A percentile compares a stretch with the other conserved stretches of the same genome.
phyloP scores from a whole-genome alignment of 2,329 filamentous ascomycete species.

The Dactylellina haptotyla region DNA sequence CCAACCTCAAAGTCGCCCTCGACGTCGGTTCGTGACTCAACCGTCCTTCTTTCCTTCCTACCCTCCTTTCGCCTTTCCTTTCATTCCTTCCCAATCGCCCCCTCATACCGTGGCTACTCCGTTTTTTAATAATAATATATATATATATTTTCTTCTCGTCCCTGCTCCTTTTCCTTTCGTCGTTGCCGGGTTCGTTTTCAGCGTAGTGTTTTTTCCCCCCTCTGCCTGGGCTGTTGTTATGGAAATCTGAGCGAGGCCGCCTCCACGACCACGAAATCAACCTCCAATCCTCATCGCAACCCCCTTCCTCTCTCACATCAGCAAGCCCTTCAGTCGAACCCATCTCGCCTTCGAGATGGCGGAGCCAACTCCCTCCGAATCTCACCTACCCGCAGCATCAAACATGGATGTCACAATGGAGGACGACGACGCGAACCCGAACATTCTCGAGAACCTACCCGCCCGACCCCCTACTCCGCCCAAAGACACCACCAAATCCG shows the following conservation, averaged over 20 bases:
- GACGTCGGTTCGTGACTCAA: background rate
- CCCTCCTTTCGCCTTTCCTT: slow-evolving; percentile 6
- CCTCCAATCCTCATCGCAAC: background rate
- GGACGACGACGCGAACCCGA: slow-evolving; percentile 52
- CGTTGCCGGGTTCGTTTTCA: slow-evolving; percentile 8
- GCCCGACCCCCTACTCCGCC: slow-evolving; percentile 75
- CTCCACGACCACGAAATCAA: slow-evolving; percentile 8
- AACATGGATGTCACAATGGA: slow-evolving; percentile 45
- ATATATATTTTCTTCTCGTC: background rate
- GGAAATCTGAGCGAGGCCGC: slow-evolving; percentile 29
- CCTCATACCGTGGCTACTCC: background rate
- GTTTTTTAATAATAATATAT: background rate
- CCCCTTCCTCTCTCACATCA: background rate
- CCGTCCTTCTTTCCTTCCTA: slow-evolving; percentile 5
- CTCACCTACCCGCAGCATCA: slow-evolving; percentile 1
- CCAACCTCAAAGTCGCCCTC: slow-evolving; percentile 1
- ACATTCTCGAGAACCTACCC: slow-evolving; percentile 67
- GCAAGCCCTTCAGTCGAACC: background rate
- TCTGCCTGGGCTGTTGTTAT: slow-evolving; percentile 54
- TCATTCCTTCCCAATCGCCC: background rate
- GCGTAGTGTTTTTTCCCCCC: slow-evolving; percentile 1
- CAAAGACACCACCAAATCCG: slow-evolving; percentile 60
- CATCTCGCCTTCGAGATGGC: slow-evolving; percentile 21
- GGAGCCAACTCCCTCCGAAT: slow-evolving; percentile 10
- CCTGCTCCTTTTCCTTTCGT: slow-evolving; percentile 17